phyloP scores from a whole-genome alignment of 1,139 yeast species.

The Candida pseudoviswanathii region DNA sequence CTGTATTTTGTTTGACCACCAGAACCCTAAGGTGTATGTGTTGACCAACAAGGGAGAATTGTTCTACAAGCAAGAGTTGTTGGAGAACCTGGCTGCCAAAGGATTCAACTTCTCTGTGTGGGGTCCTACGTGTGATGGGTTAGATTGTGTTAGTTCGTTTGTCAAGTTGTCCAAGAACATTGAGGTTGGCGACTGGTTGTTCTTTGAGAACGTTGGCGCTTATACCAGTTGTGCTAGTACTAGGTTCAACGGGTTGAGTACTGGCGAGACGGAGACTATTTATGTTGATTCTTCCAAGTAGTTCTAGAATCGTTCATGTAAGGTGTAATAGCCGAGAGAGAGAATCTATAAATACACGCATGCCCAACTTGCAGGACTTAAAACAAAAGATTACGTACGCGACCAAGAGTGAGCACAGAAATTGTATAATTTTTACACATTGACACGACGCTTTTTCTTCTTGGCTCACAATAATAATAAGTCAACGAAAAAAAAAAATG shows the following conservation, averaged over 20 bases:
- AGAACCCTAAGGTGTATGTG: conserved; percentile 69
- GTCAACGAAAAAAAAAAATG: neutral
- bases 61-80: conserved; percentile 33
- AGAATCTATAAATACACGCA: neutral
- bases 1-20: conserved; percentile 92
- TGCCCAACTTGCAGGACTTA: neutral
- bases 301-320: neutral
- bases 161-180: conserved; percentile 60
- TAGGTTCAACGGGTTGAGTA: conserved; percentile 80
- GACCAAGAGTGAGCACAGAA: too few relatives aligned
- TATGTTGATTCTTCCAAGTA: conserved; percentile 55
- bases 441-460: too few relatives aligned
- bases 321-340: neutral
- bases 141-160: conserved; percentile 74
- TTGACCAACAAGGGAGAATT: conserved; percentile 56
- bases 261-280: conserved; percentile 55
- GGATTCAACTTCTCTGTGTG: conserved; percentile 63
- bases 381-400: too few relatives aligned
- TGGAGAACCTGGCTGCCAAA: neutral
- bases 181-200: conserved; percentile 89
- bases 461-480: too few relatives aligned
- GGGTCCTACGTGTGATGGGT: conserved; percentile 99
- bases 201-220: conserved; percentile 87
- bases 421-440: too few relatives aligned
- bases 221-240: conserved; percentile 91